Evolutionary conservation across 164 flowering plant species (phyloP).

Genomic region (Cinnamomum micranthum): DNA sequence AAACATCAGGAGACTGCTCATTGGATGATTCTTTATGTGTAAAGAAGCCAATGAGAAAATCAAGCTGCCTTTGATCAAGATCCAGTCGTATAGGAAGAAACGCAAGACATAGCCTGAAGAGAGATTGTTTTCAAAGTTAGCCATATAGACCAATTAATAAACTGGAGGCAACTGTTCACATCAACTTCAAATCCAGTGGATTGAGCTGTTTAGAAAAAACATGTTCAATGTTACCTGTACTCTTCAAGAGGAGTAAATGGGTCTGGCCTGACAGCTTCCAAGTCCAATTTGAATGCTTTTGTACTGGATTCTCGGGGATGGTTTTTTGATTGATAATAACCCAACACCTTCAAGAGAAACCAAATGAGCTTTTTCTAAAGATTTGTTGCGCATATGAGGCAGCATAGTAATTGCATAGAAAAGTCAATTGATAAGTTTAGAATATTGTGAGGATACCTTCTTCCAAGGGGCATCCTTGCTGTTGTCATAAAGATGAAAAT

Average conservation of each 20-base stretch:
- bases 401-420: background rate
- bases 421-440: background rate
- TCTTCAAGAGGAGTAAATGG: slow-evolving; percentile 87
- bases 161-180: background rate
- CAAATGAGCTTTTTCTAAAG: slow-evolving; percentile 4
- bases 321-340: slow-evolving; percentile 69
- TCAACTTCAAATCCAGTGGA: background rate
- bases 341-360: slow-evolving; percentile 55
- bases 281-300: slow-evolving; percentile 69
- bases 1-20: slow-evolving; percentile 33
- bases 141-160: background rate
- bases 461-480: slow-evolving; percentile 90
- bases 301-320: slow-evolving; percentile 81
- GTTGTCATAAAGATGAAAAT: slow-evolving; percentile 66
- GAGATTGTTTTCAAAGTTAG: background rate
- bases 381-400: background rate
- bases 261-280: slow-evolving; percentile 89
- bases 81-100: slow-evolving; percentile 77
- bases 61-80: slow-evolving; percentile 94
- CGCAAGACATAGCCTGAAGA: slow-evolving; percentile 64
- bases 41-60: slow-evolving; percentile 81
- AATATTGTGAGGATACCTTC: slow-evolving; percentile 40
- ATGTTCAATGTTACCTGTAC: slow-evolving; percentile 48
- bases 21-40: slow-evolving; percentile 31
- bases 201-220: background rate